These are phyloP conservation scores for Acer campestre DNA, from an alignment of 345 rosid species.

Conservation along the genomic window DNA sequence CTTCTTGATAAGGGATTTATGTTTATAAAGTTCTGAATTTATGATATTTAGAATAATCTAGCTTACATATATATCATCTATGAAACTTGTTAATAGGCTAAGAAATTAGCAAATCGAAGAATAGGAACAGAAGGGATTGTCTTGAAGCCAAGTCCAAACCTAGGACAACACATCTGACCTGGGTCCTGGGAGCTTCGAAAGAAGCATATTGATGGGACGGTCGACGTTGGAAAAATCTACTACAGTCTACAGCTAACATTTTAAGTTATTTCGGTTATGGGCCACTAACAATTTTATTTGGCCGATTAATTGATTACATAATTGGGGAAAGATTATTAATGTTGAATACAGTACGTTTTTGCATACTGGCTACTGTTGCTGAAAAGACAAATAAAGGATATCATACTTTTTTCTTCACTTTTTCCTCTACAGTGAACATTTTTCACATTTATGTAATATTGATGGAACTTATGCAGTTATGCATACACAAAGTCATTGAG, in stretches of 20 bases:
- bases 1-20: too few relatives aligned
- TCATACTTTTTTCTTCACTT: slow-evolving; percentile 9
- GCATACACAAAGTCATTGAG: not conserved
- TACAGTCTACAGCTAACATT: not conserved
- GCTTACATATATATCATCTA: not conserved
- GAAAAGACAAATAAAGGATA: slow-evolving; percentile 4
- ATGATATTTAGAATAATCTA: too few relatives aligned
- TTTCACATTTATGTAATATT: slow-evolving; percentile 25
- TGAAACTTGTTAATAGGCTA: not conserved
- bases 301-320: slow-evolving; percentile 13
- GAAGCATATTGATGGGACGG: slow-evolving; percentile 14
- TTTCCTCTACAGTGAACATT: slow-evolving; percentile 18
- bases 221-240: not conserved
- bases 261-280: slow-evolving; percentile 11
- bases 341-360: slow-evolving; percentile 3
- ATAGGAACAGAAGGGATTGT: not conserved
- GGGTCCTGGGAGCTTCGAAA: slow-evolving; percentile 8
- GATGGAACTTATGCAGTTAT: slow-evolving; percentile 23
- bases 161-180: not conserved
- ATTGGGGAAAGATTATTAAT: not conserved
- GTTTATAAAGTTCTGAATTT: too few relatives aligned
- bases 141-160: slow-evolving; percentile 9
- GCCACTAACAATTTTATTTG: slow-evolving; percentile 6
- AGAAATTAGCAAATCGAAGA: not conserved
- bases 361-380: slow-evolving; percentile 18